Conservation (phyloP, 2,329 filamentous ascomycete genomes). For the Ophiostoma angusticollis region DNA sequence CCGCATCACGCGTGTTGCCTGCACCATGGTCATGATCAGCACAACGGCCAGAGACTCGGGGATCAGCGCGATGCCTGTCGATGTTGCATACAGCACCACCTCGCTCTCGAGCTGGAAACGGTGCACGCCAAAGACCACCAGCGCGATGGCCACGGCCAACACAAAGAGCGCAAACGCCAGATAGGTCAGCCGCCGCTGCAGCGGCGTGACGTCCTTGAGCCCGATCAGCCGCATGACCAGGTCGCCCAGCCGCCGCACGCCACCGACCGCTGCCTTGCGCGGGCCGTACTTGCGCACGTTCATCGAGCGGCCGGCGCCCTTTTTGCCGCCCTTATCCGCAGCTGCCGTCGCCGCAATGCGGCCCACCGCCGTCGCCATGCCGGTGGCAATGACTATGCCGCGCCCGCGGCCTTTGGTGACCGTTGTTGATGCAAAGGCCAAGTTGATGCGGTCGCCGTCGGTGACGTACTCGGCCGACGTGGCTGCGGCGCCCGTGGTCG, state of each 20-base stretch:
- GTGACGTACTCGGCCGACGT: slow-evolving; percentile 38
- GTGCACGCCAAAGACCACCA: slow-evolving; percentile 50
- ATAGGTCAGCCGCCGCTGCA: slow-evolving; percentile 76
- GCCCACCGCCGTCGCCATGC: slow-evolving; percentile 64
- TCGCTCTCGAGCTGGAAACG: slow-evolving; percentile 40
- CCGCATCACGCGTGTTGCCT: slow-evolving; percentile 52
- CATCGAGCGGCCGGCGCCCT: slow-evolving; percentile 30
- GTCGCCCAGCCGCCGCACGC: slow-evolving; percentile 27
- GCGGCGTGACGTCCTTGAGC: slow-evolving; percentile 57
- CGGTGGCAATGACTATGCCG: slow-evolving; percentile 60
- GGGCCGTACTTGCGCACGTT: slow-evolving; percentile 31
- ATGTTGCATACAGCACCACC: slow-evolving; percentile 48
- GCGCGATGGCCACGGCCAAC: slow-evolving; percentile 48
- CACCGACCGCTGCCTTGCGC: slow-evolving; percentile 26
- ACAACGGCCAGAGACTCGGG: slow-evolving; percentile 56
- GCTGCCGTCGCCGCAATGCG: slow-evolving; percentile 57
- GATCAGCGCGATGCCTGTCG: slow-evolving; percentile 50
- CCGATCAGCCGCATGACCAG: slow-evolving; percentile 38
- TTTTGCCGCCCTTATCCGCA: slow-evolving; percentile 35
- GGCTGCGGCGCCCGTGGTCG: slow-evolving; percentile 33
- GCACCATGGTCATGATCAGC: slow-evolving; percentile 58
- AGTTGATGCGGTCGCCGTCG: slow-evolving; percentile 61
- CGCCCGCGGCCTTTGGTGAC: slow-evolving; percentile 61
- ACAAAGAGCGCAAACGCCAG: slow-evolving; percentile 71
- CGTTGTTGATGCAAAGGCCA: slow-evolving; percentile 61